phyloP scores from a whole-genome alignment of 2,329 filamentous ascomycete genomes.

The Pyrenochaeta sp. region DNA sequence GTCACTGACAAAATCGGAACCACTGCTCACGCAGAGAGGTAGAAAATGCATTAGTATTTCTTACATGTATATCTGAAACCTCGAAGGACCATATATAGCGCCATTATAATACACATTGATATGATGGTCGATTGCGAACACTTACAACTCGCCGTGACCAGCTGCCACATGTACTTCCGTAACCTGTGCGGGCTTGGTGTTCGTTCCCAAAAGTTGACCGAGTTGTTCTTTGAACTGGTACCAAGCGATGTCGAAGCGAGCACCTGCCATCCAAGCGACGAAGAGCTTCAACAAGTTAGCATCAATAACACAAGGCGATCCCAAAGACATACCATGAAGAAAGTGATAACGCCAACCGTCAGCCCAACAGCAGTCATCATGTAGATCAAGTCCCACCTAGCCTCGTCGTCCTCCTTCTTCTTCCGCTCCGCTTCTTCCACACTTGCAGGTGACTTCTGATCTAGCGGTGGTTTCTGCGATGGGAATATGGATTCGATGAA shows the following conservation, averaged over 20 bases:
- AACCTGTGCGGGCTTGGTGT: conserved; percentile 17
- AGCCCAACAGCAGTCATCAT: conserved; percentile 72
- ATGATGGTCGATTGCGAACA: conserved; percentile 13
- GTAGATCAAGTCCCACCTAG: conserved; percentile 65
- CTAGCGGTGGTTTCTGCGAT: conserved; percentile 72
- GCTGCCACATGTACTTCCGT: conserved; percentile 32
- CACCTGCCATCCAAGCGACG: conserved; percentile 80
- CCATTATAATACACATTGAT: conserved; percentile 44
- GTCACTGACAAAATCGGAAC: conserved; percentile 10
- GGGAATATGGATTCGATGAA: conserved; percentile 96
- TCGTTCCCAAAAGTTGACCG: conserved; percentile 46
- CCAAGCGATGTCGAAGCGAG: conserved; percentile 78
- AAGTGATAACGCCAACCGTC: conserved; percentile 75
- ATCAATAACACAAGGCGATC: neutral
- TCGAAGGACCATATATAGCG: conserved; percentile 19
- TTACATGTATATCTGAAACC: conserved; percentile 18
- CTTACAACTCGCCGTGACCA: conserved; percentile 55
- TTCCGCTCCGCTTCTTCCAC: conserved; percentile 66
- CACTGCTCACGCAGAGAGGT: neutral
- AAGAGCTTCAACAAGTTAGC: conserved; percentile 67
- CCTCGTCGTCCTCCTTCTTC: conserved; percentile 61
- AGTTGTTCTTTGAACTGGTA: conserved; percentile 63
- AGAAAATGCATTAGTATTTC: conserved; percentile 37
- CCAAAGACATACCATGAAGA: conserved; percentile 74
- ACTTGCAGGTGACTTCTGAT: conserved; percentile 41